phyloP scores from a whole-genome alignment of 305 asterid species.

The Rubia tinctorum region DNA sequence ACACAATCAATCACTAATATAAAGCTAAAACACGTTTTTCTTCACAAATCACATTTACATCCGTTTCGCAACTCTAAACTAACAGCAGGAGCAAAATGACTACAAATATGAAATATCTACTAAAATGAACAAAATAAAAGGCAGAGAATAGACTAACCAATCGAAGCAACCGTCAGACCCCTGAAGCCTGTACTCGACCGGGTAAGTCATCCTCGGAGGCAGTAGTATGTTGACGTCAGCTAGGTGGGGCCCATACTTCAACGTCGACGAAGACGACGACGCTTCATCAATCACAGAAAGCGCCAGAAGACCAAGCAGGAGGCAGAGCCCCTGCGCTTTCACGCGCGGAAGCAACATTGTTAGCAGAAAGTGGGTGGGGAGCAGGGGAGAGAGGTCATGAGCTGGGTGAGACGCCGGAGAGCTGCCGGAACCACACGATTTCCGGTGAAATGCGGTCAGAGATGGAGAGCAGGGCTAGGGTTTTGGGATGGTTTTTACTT shows the following conservation, averaged over 20 bases:
- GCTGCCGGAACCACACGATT: not conserved
- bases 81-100: not conserved
- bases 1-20: not conserved
- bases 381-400: slow-evolving; percentile 1
- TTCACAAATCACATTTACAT: no score
- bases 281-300: not conserved
- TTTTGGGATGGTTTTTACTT: slow-evolving; percentile 3
- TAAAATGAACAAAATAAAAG: not conserved
- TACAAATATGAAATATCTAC: not conserved
- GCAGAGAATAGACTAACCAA: slow-evolving; percentile 38
- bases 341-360: slow-evolving; percentile 4
- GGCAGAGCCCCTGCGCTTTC: not conserved
- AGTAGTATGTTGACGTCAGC: slow-evolving; percentile 83
- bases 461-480: slow-evolving; percentile 7
- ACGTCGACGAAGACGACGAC: slow-evolving; percentile 12
- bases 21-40: not conserved
- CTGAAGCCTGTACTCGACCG: slow-evolving; percentile 85
- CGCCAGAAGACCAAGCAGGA: not conserved
- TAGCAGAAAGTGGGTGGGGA: not conserved
- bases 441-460: not conserved
- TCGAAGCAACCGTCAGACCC: slow-evolving; percentile 95
- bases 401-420: not conserved
- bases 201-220: slow-evolving; percentile 91
- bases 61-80: not conserved
- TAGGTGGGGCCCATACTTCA: slow-evolving; percentile 65